Evolutionary conservation across 2,329 filamentous ascomycete species (phyloP), one percentile per base, ranked within the genome.

Genomic region (Bertia moriformis): DNA sequence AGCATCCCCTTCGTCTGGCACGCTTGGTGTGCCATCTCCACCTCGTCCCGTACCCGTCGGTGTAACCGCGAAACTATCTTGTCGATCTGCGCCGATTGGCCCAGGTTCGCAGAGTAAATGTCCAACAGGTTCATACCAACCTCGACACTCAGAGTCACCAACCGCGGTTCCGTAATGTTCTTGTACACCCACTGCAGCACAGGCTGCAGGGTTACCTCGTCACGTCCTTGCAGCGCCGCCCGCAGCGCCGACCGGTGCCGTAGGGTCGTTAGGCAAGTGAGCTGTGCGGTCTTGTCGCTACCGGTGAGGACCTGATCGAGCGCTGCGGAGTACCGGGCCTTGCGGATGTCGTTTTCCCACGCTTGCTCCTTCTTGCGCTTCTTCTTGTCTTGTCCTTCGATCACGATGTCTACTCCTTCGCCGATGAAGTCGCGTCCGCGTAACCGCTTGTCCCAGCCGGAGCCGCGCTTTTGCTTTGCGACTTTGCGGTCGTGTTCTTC

Each of bases 1-100:
- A 96, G 61, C 88, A 96, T 95, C 2, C 89, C 91, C 47, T 73
- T 73, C 10, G 85, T 88, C 60, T 83, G 77, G 48, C 75, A 79
- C 2, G 89, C 88, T 52, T 83, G 70, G 59, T 94, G 83, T 17
- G 86, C 84, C 51, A 81, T 77, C 57, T 93, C 85, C 10, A 88
- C 81, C 56, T 91, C 84, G 30, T 72, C 64, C 44, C 74, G 71
- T 15, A 96, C 89, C 29, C 78, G 67, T 36, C 69, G 63, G 53
- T 82, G 76, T 45, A 95, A 64, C 38, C 66, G 67, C 48, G 73
- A 69, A 50, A 96, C 77, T 38, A 78, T 68, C 38, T 67, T 67
- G 44, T 84, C 78, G 41, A 96, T 71, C 54, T 83, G 77, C 4
- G 73, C 67, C 24, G 81, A 87, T 38, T 78, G 76, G 2, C 75